These are phyloP conservation scores for Fulvia fulva DNA, from an alignment of 2,329 filamentous ascomycete genomes.

Conservation along the genomic window DNA sequence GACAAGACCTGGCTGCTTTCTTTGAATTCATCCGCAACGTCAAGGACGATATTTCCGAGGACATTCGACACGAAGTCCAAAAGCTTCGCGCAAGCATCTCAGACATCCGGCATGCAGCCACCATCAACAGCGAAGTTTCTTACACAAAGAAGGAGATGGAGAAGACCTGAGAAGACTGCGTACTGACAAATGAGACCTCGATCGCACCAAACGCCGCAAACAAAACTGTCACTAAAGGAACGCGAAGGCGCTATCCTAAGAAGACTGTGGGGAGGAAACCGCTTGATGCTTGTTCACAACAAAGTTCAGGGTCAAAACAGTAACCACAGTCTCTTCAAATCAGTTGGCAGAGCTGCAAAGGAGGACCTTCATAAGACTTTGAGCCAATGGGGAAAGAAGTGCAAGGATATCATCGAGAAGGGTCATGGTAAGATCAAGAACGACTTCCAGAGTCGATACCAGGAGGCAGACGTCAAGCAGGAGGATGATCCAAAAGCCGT, in stretches of 20 bases:
- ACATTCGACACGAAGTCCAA: too few relatives aligned
- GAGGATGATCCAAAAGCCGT: neutral
- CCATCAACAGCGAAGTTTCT: neutral
- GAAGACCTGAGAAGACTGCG: neutral
- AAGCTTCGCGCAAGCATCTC: too few relatives aligned
- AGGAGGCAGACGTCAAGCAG: neutral
- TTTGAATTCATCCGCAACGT: neutral
- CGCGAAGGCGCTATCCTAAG: neutral
- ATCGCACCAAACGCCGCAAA: neutral
- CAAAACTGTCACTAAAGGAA: neutral
- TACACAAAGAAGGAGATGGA: conserved; percentile 1
- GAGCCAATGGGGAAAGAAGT: neutral
- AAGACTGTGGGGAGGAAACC: neutral
- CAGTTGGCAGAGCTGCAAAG: neutral
- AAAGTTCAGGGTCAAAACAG: neutral
- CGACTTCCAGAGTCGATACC: neutral
- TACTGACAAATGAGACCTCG: neutral
- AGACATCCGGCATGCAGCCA: neutral
- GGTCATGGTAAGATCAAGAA: neutral
- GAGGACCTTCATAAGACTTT: neutral
- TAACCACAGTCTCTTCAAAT: neutral
- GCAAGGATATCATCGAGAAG: neutral
- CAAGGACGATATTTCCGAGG: neutral
- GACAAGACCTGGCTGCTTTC: neutral
- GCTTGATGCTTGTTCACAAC: neutral